Base-by-base conservation (phyloP, 2,329 filamentous ascomycete species). In the Cadophora luteo-olivacea region DNA sequence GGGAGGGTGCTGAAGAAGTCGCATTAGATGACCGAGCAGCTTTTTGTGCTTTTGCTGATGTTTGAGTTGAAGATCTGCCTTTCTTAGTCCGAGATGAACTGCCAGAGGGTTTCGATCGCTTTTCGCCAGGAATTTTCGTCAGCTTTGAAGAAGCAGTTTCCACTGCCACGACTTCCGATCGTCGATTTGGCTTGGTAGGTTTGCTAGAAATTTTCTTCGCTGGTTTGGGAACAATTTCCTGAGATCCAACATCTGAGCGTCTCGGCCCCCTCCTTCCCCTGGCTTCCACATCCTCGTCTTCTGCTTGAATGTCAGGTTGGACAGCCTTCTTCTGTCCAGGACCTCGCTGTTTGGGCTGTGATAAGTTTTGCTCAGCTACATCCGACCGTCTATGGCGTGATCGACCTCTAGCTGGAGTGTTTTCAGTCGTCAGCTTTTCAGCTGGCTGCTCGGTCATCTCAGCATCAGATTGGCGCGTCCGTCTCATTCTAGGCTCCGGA, bases 91-190 rank as follows among this genome's bases (percentile, higher is more conserved):
- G 36, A 58, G n/a, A 33, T 4, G 58, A 22, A 64, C 14, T 66
- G 11, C n/a, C 8, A 22, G 49, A 48, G 29, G 29, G 12, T 29
- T 65, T 67, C 6, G 45, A 60, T 58, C 9, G 36, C 22, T 67
- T 67, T n/a, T 7, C n/a, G 6, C 16, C 65, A 22, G 61, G 67
- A 29, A 48, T 51, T 58, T 68, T 72, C 25, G 64, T 70, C 48
- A 74, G 67, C 29, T 65, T 66, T 49, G 74, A 76, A 22, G 72
- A 70, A 64, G 73, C 74, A 19, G 67, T 65, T 65, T 74, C 69
- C 14, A 73, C 64, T 52, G 66, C 69, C 61, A 72, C 38, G 22
- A 65, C 51, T 48, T 65, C 63, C 11, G 63, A 65, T 22, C 36
- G 64, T 45, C 61, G 61, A 64, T 57, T n/a, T 36, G 58, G n/a